Base-by-base conservation (phyloP, 1,139 yeast genomes). In the Martiniozyma asiatica region DNA sequence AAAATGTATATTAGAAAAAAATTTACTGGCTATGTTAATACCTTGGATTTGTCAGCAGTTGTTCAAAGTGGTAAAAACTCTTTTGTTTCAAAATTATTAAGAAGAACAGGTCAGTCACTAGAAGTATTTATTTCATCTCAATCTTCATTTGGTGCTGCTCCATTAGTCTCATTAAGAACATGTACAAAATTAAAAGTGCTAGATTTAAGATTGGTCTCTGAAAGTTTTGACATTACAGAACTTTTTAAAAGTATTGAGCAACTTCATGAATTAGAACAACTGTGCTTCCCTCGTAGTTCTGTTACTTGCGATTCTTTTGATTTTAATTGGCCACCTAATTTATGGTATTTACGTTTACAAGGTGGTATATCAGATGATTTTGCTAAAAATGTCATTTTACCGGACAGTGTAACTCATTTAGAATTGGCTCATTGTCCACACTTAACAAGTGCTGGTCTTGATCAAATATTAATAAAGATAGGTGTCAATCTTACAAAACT, bases 41-140 rank as follows among this genome's bases (percentile, higher is more conserved):
- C 58, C 10, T 59, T 89, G 21, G 92, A 89, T 48, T 59, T 89
- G 27, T 66, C 93, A 8, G 65, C 72, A 33, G 82, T 87, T 31
- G 73, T 84, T 35, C 97, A 89, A 52, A 68, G 84, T 25, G 97
- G 97, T n/a, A 85, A 81, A 48, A 89, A 85, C 55, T 89, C 96
- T 1, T 79, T 65, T 51, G 87, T 89, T 14, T 82, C 96, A 1
- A 77, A 80, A 41, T 50, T 89, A 5, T 57, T 89, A 35, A 69
- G 93, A 45, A 61, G 94, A 27, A 80, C 94, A 34, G 67, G 84
- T 8, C 53, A 63, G 15, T 65, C 64, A 29, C 56, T 89, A 30
- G 65, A 72, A 40, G 59, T 63, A 9, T 85, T 89, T 47, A 70
- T 80, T 6, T 96, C 97, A 0, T 95, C 97, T 1, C 97, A 87